These are phyloP conservation scores for Russula virescens DNA, from an alignment of 768 basidiomycete genomes.

Conservation along the genomic window DNA sequence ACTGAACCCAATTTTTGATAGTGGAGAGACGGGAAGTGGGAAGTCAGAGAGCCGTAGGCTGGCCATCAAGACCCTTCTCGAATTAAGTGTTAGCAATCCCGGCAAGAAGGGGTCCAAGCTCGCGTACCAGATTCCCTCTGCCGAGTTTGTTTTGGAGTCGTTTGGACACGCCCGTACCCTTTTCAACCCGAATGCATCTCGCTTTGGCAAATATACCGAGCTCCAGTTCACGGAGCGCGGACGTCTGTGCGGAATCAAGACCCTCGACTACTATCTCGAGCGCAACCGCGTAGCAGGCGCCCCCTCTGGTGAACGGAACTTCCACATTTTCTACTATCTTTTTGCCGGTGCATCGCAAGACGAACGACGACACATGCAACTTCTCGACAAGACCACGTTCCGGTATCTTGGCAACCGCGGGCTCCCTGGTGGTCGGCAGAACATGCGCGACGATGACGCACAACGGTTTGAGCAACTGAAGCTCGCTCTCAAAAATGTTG, in stretches of 20 bases:
- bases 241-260: slow-evolving; percentile 83
- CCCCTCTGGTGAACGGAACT: slow-evolving; percentile 90
- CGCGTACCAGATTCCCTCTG: slow-evolving; percentile 77
- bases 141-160: slow-evolving; percentile 91
- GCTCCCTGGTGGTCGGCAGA: slow-evolving; percentile 37
- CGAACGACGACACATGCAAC: slow-evolving; percentile 82
- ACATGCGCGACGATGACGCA: slow-evolving; percentile 72
- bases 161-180: slow-evolving; percentile 92
- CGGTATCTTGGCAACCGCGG: slow-evolving; percentile 79
- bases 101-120: slow-evolving; percentile 95
- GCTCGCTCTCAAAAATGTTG: slow-evolving; percentile 86
- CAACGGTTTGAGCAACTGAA: slow-evolving; percentile 91
- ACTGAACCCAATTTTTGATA: slow-evolving; percentile 30
- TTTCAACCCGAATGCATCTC: slow-evolving; percentile 91
- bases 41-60: slow-evolving; percentile 89
- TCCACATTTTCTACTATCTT: slow-evolving; percentile 97
- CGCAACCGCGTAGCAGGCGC: slow-evolving; percentile 82
- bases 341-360: slow-evolving; percentile 85
- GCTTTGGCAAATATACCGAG: slow-evolving; percentile 97
- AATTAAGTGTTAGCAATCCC: slow-evolving; percentile 79
- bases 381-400: slow-evolving; percentile 75
- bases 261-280: slow-evolving; percentile 95
- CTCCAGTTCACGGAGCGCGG: slow-evolving; percentile 94
- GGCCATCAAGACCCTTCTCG: slow-evolving; percentile 89
- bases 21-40: slow-evolving; percentile 89